These are phyloP conservation scores for Colletotrichum sp. DNA, from an alignment of 2,329 filamentous ascomycete species.

Conservation along the genomic window DNA sequence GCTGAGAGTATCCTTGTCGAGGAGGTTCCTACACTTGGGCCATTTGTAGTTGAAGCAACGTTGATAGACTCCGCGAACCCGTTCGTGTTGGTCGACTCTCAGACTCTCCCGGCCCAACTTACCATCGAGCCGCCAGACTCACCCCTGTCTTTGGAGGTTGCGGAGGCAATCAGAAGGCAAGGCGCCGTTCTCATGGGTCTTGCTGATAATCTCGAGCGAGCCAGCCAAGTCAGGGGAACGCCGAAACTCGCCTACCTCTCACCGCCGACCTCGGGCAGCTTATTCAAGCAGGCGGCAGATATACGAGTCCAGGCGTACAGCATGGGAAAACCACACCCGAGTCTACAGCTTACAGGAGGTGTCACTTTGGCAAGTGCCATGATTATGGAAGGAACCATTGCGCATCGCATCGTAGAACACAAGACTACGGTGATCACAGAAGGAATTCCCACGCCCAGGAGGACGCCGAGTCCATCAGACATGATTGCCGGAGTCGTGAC, in stretches of 20 bases:
- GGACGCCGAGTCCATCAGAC: slow-evolving; percentile 25
- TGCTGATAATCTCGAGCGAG: slow-evolving; percentile 39
- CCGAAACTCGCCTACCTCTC: slow-evolving; percentile 65
- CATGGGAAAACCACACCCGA: slow-evolving; percentile 56
- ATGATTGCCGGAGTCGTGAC: not conserved
- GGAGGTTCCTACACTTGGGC: slow-evolving; percentile 24
- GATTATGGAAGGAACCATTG: slow-evolving; percentile 45
- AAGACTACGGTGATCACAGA: not conserved
- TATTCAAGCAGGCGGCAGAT: slow-evolving; percentile 30
- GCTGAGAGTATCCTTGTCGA: slow-evolving; percentile 50
- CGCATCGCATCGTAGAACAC: slow-evolving; percentile 21
- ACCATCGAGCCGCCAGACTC: slow-evolving; percentile 37
- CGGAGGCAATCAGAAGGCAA: slow-evolving; percentile 58
- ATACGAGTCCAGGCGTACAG: slow-evolving; percentile 51
- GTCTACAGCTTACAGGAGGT: slow-evolving; percentile 57
- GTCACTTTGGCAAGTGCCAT: slow-evolving; percentile 52
- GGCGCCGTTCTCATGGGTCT: slow-evolving; percentile 66
- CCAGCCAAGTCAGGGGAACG: slow-evolving; percentile 33
- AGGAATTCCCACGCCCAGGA: slow-evolving; percentile 20
- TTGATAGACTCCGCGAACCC: slow-evolving; percentile 43
- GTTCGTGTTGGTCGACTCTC: slow-evolving; percentile 54
- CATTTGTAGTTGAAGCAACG: slow-evolving; percentile 35
- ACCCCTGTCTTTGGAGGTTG: slow-evolving; percentile 32
- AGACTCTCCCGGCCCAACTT: slow-evolving; percentile 50
- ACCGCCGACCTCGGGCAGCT: not conserved